Percentiles rank a stretch among this genome's conserved stretches.
These are phyloP conservation scores for Gynochthodes officinalis DNA, from an alignment of 257 asterid species.

Conservation along the genomic window DNA sequence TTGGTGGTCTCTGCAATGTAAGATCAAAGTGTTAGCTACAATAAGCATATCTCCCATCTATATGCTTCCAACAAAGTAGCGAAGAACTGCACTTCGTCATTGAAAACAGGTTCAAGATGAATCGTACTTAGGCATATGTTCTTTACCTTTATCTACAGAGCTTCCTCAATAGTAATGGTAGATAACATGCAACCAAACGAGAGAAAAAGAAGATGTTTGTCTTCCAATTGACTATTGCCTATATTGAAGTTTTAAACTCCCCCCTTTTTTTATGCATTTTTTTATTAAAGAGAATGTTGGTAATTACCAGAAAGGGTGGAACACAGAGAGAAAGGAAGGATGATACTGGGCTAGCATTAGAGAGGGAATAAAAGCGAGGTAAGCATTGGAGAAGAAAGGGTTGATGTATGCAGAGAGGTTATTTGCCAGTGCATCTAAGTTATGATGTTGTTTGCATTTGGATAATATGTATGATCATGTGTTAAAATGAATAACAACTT, in stretches of 20 bases:
- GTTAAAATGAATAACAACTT: neutral
- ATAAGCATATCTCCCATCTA: neutral
- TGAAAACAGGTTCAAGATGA: neutral
- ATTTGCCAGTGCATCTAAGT: neutral
- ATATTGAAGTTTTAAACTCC: neutral
- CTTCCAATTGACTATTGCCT: neutral
- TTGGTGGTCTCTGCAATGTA: constrained; percentile 28
- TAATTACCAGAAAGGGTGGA: neutral
- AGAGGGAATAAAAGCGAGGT: neutral
- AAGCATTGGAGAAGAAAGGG: neutral
- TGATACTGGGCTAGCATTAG: neutral
- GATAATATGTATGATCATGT: neutral
- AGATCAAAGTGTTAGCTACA: constrained; percentile 3
- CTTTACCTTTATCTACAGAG: no score
- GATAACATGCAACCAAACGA: no score
- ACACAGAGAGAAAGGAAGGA: neutral
- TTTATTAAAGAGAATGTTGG: neutral
- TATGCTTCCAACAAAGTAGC: neutral
- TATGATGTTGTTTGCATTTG: neutral
- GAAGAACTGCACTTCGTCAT: neutral
- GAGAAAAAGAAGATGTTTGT: no score
- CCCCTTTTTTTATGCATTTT: neutral
- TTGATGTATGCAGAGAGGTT: neutral
- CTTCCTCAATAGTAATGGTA: no score
- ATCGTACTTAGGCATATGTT: neutral